These are phyloP conservation scores for Eudorina sp. DNA, from an alignment of 139 green algal genomes.

Conservation along the genomic window DNA sequence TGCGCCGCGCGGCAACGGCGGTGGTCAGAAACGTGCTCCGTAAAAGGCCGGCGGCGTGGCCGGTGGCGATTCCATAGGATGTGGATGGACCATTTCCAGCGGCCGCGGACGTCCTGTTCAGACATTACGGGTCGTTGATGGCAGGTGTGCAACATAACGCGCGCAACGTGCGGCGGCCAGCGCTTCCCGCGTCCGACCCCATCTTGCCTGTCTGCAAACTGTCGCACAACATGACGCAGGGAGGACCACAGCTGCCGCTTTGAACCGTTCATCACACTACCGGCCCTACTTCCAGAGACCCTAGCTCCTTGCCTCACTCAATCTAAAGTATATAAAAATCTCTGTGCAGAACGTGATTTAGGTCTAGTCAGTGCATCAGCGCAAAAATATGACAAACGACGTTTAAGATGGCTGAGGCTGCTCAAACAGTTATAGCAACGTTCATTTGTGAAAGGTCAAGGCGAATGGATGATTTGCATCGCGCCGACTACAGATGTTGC, in stretches of 20 bases:
- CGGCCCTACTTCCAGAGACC: background rate
- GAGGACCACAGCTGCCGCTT: slow-evolving; percentile 1
- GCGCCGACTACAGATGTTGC: too few species aligned
- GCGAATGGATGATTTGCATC: too few species aligned
- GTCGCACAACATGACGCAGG: background rate
- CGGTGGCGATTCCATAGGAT: background rate
- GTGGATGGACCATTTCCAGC: slow-evolving; percentile 1
- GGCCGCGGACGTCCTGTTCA: background rate
- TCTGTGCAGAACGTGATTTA: too few species aligned
- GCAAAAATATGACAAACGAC: too few species aligned
- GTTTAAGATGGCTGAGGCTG: too few species aligned
- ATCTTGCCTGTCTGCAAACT: background rate
- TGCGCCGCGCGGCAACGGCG: background rate
- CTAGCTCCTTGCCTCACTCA: too few species aligned
- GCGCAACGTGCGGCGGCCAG: background rate
- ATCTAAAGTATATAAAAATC: too few species aligned
- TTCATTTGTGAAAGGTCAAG: too few species aligned
- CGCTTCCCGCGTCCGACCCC: background rate
- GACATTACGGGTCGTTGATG: background rate
- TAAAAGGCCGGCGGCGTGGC: background rate
- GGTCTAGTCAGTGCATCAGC: too few species aligned
- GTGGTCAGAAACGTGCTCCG: background rate
- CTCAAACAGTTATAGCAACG: too few species aligned
- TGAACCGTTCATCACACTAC: background rate
- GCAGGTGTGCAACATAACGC: background rate